Base-by-base conservation (phyloP, 73 alveolate species). In the Uronychia setigera region DNA sequence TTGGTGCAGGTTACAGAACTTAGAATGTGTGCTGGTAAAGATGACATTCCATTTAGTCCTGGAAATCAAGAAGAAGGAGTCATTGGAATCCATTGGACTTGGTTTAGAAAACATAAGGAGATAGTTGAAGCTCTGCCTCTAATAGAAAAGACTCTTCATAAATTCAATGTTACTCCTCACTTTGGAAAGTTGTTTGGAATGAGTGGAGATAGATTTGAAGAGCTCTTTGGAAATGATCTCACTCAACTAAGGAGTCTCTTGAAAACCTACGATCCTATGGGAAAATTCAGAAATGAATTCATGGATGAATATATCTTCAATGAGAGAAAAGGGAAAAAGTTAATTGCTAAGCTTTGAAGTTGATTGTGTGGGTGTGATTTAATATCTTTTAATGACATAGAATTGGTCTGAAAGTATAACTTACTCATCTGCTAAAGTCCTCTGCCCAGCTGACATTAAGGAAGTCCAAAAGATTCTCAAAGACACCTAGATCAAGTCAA, bases 11-110 rank as follows among this genome's bases (percentile, higher is more conserved):
- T 85, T 0, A 34, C 91, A 1, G 91, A 85, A 31, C 35, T 85
- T 29, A 85, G 91, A 77, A 75, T 77, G 31, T 79, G 35, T 5
- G 80, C 82, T 13, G 85, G 85, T 14, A 19, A 19, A 46, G 91
- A 85, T 35, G 33, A 85, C 59, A 85, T 85, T 25, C 86, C 91
- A 26, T 5, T 85, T 11, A 85, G 91, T 32, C 91, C 91, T 13
- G 91, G 86, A 25, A 77, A 85, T 29, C 81, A 84, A 0, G 33
- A 83, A 83, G 59, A 46, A 30, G 67, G n/a, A 46, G 91, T 85
- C n/a, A 86, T 85, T 1, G 91, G 86, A 1, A 67, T 85, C 60
- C 86, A 85, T 30, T 85, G 85, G 86, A 85, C 91, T 1, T 85
- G 91, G 91, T 57, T 35, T 25, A 85, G 76, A 59, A 77, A 85